A percentile compares a stretch with the other conserved stretches of the same genome.
Conservation (phyloP, 1,284 basidiomycete species). For the Marasmius sp. region DNA sequence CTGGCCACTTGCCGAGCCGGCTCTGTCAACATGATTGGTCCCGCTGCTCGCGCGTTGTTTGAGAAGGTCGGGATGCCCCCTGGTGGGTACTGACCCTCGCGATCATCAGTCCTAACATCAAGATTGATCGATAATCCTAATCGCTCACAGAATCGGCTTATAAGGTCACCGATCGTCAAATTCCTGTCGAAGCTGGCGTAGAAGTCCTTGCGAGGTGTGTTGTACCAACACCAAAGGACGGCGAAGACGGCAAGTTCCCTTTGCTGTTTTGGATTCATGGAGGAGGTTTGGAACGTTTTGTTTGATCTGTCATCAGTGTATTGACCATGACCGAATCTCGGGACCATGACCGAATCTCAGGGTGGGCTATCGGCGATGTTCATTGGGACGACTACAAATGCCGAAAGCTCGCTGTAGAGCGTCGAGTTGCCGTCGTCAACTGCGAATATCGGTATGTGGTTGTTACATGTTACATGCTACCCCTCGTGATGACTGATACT, state of each 20-base stretch:
- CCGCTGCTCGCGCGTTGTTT: background rate
- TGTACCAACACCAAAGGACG: slow-evolving; percentile 3
- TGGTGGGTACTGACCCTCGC: background rate
- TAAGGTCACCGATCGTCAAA: slow-evolving; percentile 7
- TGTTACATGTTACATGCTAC: background rate
- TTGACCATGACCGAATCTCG: background rate
- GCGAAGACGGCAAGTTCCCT: slow-evolving; percentile 8
- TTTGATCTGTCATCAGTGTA: background rate
- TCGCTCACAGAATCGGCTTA: slow-evolving; percentile 8
- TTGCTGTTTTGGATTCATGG: slow-evolving; percentile 17
- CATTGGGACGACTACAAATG: slow-evolving; percentile 14
- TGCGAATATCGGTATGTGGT: slow-evolving; percentile 14
- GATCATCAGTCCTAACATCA: background rate
- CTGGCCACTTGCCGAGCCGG: background rate
- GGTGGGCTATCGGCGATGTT: slow-evolving; percentile 10
- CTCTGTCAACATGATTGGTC: background rate
- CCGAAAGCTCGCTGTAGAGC: slow-evolving; percentile 11
- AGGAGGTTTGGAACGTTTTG: slow-evolving; percentile 4
- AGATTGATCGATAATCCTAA: background rate
- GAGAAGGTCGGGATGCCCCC: background rate
- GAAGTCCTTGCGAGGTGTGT: slow-evolving; percentile 10
- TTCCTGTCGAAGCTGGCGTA: slow-evolving; percentile 9
- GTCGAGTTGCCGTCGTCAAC: slow-evolving; percentile 13
- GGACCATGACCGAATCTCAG: slow-evolving; percentile 2
- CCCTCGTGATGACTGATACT: background rate